A percentile compares a stretch with the other conserved stretches of the same genome.
Evolutionary conservation across 768 basidiomycete species (phyloP).

Genomic region (Gymnopilus dilepis): DNA sequence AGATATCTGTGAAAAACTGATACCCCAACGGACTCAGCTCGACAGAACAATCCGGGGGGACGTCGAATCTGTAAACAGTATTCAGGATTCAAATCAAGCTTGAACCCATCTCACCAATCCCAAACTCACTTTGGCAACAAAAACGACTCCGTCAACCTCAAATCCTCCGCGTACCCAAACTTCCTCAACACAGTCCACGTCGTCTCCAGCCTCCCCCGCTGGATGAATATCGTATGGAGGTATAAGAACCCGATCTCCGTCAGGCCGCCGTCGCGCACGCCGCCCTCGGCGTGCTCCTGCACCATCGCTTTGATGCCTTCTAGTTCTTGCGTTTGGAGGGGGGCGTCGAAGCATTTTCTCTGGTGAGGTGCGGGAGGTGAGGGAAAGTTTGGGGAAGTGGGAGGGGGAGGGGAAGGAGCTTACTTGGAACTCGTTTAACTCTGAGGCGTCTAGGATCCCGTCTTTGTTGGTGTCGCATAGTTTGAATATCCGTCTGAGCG

Average conservation of each 20-base stretch:
- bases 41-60: constrained; percentile 91
- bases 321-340: constrained; percentile 89
- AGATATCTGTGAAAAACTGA: constrained; percentile 96
- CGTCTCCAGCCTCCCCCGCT: constrained; percentile 92
- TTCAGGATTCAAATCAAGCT: neutral
- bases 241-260: constrained; percentile 94
- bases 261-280: constrained; percentile 78
- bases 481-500: constrained; percentile 93
- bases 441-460: constrained; percentile 84
- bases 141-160: constrained; percentile 87
- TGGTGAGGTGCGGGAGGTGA: constrained; percentile 31
- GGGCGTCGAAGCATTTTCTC: constrained; percentile 95
- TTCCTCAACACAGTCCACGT: constrained; percentile 96
- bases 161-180: constrained; percentile 96
- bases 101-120: constrained; percentile 17
- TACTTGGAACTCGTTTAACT: constrained; percentile 97
- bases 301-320: constrained; percentile 97
- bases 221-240: constrained; percentile 96
- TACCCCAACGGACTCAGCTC: constrained; percentile 94
- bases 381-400: constrained; percentile 3
- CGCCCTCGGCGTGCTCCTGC: constrained; percentile 73
- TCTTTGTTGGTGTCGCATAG: constrained; percentile 96
- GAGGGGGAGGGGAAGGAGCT: constrained; percentile 20
- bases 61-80: constrained; percentile 73
- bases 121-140: constrained; percentile 77